phyloP scores from a whole-genome alignment of 176 grass and related monocot genomes.

The Carex kokanica region DNA sequence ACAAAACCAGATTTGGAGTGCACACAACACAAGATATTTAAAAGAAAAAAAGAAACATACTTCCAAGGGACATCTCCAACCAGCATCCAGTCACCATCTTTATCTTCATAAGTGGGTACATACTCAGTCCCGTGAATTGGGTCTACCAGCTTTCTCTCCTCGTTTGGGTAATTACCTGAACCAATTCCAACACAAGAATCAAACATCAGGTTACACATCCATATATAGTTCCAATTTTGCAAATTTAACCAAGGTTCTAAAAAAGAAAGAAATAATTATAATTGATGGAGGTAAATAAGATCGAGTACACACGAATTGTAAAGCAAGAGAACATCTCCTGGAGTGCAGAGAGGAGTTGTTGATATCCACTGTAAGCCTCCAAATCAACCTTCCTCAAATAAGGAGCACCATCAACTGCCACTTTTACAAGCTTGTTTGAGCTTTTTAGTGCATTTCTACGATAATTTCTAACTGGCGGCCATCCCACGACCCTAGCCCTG shows the following conservation, averaged over 20 bases:
- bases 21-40: not conserved
- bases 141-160: conserved; percentile 82
- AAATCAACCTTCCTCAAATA: conserved; percentile 96
- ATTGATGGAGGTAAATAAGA: not conserved
- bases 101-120: conserved; percentile 98
- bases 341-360: conserved; percentile 66
- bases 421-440: conserved; percentile 79
- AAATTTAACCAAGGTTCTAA: not conserved
- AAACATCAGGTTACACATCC: not conserved
- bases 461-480: conserved; percentile 91
- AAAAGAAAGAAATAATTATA: not conserved
- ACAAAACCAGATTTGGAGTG: not conserved
- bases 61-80: conserved; percentile 98
- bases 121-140: conserved; percentile 84
- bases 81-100: conserved; percentile 99
- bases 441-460: conserved; percentile 66
- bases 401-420: conserved; percentile 86
- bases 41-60: conserved; percentile 40
- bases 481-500: conserved; percentile 87
- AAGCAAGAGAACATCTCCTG: conserved; percentile 98
- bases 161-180: conserved; percentile 76
- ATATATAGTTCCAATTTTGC: not conserved
- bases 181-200: not conserved
- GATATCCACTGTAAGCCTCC: conserved; percentile 61
- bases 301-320: conserved; percentile 56